Conservation (phyloP, 805 yeast species). For the Candida pseudofarinosa region DNA sequence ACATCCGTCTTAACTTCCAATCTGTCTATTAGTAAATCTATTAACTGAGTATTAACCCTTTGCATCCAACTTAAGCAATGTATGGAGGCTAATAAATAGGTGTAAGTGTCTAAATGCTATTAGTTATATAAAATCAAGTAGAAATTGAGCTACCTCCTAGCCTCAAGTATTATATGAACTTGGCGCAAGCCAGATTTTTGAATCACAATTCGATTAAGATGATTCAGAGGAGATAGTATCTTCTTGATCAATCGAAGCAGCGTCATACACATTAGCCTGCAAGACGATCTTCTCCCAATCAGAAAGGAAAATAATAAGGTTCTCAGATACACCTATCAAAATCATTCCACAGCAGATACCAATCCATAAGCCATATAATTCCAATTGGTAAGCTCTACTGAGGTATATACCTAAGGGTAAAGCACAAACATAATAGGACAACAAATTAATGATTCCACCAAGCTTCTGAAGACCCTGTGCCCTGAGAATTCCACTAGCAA, state of each 20-base stretch:
- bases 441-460: constrained; percentile 65
- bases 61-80: too few relatives aligned
- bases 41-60: too few relatives aligned
- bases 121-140: too few relatives aligned
- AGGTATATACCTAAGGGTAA: constrained; percentile 61
- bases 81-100: too few relatives aligned
- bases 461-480: constrained; percentile 74
- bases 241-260: background rate
- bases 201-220: too few relatives aligned
- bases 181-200: too few relatives aligned
- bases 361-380: constrained; percentile 66
- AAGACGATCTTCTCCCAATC: constrained; percentile 49
- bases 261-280: constrained; percentile 22
- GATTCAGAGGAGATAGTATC: background rate
- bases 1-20: too few relatives aligned
- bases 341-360: constrained; percentile 67
- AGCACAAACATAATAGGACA: constrained; percentile 69
- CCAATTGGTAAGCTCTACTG: constrained; percentile 42
- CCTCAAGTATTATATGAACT: too few relatives aligned
- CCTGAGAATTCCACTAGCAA: constrained; percentile 68
- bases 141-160: too few relatives aligned
- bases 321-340: constrained; percentile 48
- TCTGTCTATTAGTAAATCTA: too few relatives aligned
- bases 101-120: too few relatives aligned
- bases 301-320: constrained; percentile 42